These are phyloP conservation scores for Tylopilus felleus DNA, from an alignment of 768 basidiomycete genomes.

Conservation along the genomic window DNA sequence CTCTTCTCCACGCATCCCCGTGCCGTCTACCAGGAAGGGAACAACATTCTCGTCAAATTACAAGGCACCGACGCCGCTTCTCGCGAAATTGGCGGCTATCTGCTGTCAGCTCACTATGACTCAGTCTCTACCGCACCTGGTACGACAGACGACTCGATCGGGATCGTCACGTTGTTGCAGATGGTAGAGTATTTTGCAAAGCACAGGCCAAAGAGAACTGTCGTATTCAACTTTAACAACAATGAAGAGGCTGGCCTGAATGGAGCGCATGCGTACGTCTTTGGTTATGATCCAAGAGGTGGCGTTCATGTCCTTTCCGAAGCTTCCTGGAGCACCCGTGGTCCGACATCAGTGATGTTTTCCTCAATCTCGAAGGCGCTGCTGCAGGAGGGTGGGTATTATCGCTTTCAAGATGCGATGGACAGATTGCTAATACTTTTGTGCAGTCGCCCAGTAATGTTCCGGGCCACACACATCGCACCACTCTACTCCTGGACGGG, in stretches of 20 bases:
- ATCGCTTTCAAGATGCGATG: not conserved
- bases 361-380: conserved; percentile 83
- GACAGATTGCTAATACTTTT: not conserved
- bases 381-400: conserved; percentile 64
- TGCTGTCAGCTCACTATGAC: conserved; percentile 83
- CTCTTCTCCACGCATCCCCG: conserved; percentile 14
- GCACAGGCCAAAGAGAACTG: conserved; percentile 53
- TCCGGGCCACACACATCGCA: conserved; percentile 63
- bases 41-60: conserved; percentile 64
- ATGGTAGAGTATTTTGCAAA: conserved; percentile 54
- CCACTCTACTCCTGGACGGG: conserved; percentile 51
- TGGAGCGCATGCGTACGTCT: conserved; percentile 60
- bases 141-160: conserved; percentile 78
- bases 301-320: not conserved
- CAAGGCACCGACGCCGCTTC: conserved; percentile 44
- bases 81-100: conserved; percentile 41
- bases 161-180: conserved; percentile 60
- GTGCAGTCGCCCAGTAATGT: conserved; percentile 67
- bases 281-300: conserved; percentile 1
- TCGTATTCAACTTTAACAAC: conserved; percentile 83
- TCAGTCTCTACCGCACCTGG: conserved; percentile 75
- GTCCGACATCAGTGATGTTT: conserved; percentile 60
- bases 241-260: conserved; percentile 78
- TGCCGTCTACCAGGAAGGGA: conserved; percentile 59
- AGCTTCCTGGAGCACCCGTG: conserved; percentile 76